Conservation (phyloP, 768 basidiomycete species). For the Leccinum longicurvipes region DNA sequence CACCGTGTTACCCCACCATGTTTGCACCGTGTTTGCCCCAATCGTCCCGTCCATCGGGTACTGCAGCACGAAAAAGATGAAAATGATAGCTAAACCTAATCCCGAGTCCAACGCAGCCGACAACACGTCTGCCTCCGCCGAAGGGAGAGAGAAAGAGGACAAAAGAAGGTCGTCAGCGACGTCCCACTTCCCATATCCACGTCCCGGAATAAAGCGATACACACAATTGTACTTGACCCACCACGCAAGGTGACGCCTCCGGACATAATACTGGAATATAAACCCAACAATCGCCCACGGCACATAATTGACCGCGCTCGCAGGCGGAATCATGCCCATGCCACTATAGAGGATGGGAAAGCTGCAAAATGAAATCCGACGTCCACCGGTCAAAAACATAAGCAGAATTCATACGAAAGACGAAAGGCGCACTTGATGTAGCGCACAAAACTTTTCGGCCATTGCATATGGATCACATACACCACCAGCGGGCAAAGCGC, state of each 20-base stretch:
- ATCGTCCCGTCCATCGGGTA: slow-evolving; percentile 61
- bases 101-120: slow-evolving; percentile 73
- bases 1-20: slow-evolving; percentile 71
- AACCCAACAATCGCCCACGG: slow-evolving; percentile 65
- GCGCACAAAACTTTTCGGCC: slow-evolving; percentile 58
- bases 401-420: neutral
- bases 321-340: slow-evolving; percentile 51
- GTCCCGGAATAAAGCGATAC: neutral
- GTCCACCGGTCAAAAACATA: neutral
- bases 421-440: slow-evolving; percentile 54
- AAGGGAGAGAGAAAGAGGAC: neutral
- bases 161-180: slow-evolving; percentile 13
- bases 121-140: slow-evolving; percentile 46
- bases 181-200: neutral
- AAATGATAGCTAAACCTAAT: slow-evolving; percentile 50
- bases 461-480: slow-evolving; percentile 54
- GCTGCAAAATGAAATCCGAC: neutral
- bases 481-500: slow-evolving; percentile 54
- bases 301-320: slow-evolving; percentile 62
- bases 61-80: slow-evolving; percentile 61
- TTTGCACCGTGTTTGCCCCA: slow-evolving; percentile 47
- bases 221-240: slow-evolving; percentile 57
- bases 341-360: neutral
- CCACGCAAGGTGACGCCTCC: slow-evolving; percentile 60
- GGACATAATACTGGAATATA: slow-evolving; percentile 60